Conservation (phyloP, 768 basidiomycete species). For the Termitomyces sp. region DNA sequence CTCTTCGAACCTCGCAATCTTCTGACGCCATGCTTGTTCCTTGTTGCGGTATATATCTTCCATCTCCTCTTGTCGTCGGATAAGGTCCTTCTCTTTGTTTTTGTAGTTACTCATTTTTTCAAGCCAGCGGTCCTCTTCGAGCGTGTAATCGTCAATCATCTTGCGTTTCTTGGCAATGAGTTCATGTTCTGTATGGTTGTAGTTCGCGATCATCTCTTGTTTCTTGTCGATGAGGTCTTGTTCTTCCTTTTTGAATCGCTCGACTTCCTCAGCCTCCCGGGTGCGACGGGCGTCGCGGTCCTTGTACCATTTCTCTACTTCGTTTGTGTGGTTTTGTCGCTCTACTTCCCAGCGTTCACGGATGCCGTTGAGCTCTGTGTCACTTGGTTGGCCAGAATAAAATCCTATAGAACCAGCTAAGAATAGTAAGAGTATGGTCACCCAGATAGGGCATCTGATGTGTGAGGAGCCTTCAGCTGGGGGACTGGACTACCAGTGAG, state of each 20-base stretch:
- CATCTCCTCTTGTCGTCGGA: neutral
- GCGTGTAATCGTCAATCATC: neutral
- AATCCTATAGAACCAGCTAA: neutral
- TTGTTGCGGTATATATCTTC: neutral
- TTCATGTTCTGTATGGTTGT: neutral
- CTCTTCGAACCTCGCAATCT: neutral
- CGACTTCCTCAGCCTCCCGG: neutral
- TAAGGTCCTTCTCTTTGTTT: neutral
- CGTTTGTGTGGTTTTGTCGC: neutral
- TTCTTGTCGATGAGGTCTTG: neutral
- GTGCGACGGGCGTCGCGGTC: neutral
- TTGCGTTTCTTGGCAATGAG: neutral
- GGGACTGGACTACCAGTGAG: neutral
- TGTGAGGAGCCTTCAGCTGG: neutral
- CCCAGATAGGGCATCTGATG: neutral
- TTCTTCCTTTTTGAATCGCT: neutral
- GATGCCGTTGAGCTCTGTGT: neutral
- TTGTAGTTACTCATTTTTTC: neutral
- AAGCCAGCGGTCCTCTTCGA: neutral
- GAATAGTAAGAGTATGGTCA: neutral
- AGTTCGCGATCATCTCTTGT: neutral
- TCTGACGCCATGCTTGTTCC: neutral
- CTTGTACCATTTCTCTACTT: neutral
- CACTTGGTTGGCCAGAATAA: neutral
- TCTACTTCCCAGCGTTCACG: neutral